Percentiles rank a stretch among this genome's conserved stretches.
These are phyloP conservation scores for Ustanciosporium gigantosporum DNA, from an alignment of 1,284 basidiomycete genomes.

Conservation along the genomic window DNA sequence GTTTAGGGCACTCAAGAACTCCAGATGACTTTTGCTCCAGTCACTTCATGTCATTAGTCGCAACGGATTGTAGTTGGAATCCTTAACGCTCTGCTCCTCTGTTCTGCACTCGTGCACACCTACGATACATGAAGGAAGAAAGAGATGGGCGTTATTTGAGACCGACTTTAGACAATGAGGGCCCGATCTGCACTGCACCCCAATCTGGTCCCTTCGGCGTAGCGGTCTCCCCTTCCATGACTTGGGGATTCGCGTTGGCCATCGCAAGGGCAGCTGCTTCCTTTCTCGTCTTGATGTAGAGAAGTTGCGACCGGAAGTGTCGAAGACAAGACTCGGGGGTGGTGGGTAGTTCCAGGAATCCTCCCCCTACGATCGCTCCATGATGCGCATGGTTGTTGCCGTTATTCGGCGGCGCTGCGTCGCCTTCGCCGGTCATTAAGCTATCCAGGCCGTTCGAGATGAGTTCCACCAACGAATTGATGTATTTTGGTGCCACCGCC, in stretches of 20 bases:
- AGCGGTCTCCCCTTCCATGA: neutral
- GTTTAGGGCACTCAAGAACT: no score
- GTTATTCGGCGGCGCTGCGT: neutral
- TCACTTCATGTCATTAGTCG: no score
- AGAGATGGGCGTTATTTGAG: no score
- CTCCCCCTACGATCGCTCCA: slow-evolving; percentile 61
- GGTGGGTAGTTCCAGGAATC: slow-evolving; percentile 84
- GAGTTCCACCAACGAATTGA: slow-evolving; percentile 57
- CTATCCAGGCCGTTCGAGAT: slow-evolving; percentile 53
- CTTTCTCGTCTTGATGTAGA: slow-evolving; percentile 79
- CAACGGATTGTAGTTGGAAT: no score
- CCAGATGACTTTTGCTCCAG: no score
- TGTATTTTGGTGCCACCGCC: slow-evolving; percentile 53
- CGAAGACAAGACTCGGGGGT: slow-evolving; percentile 86
- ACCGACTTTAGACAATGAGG: slow-evolving; percentile 37
- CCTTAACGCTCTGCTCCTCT: no score
- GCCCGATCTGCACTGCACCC: slow-evolving; percentile 45
- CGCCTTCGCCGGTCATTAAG: slow-evolving; percentile 23
- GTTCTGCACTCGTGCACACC: no score
- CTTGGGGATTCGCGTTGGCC: slow-evolving; percentile 16
- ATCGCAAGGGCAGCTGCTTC: slow-evolving; percentile 47
- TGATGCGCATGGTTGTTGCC: neutral
- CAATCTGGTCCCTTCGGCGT: slow-evolving; percentile 40
- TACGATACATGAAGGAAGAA: no score
- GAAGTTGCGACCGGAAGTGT: slow-evolving; percentile 87